Evolutionary conservation across 1,284 basidiomycete genomes (phyloP).

Genomic region (Trichosporon sp.): DNA sequence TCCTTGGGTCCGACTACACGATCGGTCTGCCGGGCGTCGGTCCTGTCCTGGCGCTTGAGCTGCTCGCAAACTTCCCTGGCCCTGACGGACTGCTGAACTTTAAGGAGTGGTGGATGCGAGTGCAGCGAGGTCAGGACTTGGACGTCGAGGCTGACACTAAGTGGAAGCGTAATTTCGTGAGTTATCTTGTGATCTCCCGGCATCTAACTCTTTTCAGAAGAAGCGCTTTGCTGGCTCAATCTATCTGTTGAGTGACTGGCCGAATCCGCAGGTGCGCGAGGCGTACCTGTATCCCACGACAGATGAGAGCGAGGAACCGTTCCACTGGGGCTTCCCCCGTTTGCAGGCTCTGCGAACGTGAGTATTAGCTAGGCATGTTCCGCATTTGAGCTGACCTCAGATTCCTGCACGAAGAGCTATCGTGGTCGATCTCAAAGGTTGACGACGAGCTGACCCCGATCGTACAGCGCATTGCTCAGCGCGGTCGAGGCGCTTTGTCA

Average conservation of each 20-base stretch:
- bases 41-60: constrained; percentile 93
- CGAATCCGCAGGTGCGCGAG: constrained; percentile 78
- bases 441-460: constrained; percentile 90
- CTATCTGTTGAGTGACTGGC: constrained; percentile 76
- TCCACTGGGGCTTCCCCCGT: constrained; percentile 95
- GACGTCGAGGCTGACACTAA: constrained; percentile 63
- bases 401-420: constrained; percentile 76
- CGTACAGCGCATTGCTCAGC: constrained; percentile 79
- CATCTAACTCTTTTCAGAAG: constrained; percentile 56
- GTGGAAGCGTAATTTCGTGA: constrained; percentile 78
- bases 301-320: constrained; percentile 85
- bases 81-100: constrained; percentile 76
- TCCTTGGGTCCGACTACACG: constrained; percentile 94
- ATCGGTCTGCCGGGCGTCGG: constrained; percentile 94
- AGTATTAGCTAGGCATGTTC: constrained; percentile 33
- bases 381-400: constrained; percentile 47
- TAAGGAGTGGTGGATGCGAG: constrained; percentile 89
- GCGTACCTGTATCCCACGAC: constrained; percentile 89
- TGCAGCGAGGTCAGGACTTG: constrained; percentile 83
- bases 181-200: constrained; percentile 38
- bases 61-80: constrained; percentile 83
- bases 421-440: constrained; percentile 80
- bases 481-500: constrained; percentile 59
- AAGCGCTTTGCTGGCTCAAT: constrained; percentile 74
- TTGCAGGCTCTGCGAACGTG: constrained; percentile 80